Percentiles rank a stretch among this genome's conserved stretches.
These are phyloP conservation scores for Sporothrix brasiliensis DNA, from an alignment of 2,329 filamentous ascomycete species.

Conservation along the genomic window DNA sequence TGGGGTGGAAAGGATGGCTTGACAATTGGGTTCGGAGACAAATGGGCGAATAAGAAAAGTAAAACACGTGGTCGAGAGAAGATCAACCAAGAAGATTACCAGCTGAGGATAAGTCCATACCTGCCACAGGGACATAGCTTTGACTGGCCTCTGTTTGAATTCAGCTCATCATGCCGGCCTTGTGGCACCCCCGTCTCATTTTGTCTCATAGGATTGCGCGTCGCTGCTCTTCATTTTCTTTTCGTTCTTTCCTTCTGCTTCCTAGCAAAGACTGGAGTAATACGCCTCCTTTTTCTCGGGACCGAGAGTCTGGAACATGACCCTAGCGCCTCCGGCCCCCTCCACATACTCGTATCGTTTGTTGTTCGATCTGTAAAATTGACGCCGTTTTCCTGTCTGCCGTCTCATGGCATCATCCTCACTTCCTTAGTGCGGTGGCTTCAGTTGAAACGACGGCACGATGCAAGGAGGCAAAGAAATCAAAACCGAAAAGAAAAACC, in stretches of 20 bases:
- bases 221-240: not conserved
- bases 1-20: not conserved
- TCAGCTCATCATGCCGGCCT: not conserved
- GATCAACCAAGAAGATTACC: slow-evolving; percentile 10
- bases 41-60: not conserved
- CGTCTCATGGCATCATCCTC: not conserved
- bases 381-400: not conserved
- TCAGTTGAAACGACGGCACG: not conserved
- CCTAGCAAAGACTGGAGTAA: not conserved
- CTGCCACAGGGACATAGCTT: too few species aligned
- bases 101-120: not conserved
- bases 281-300: slow-evolving; percentile 11
- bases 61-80: slow-evolving; percentile 9
- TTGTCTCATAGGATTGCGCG: not conserved
- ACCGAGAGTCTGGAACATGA: slow-evolving; percentile 11
- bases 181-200: not conserved
- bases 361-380: not conserved
- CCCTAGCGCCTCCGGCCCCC: not conserved
- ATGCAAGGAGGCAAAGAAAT: not conserved
- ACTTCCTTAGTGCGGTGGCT: not conserved
- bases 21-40: not conserved
- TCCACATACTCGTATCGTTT: slow-evolving; percentile 7
- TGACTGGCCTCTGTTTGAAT: not conserved
- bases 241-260: not conserved
- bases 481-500: not conserved